Evolutionary conservation across 345 rosid species (phyloP).

Genomic region (Anacardium occidentale): DNA sequence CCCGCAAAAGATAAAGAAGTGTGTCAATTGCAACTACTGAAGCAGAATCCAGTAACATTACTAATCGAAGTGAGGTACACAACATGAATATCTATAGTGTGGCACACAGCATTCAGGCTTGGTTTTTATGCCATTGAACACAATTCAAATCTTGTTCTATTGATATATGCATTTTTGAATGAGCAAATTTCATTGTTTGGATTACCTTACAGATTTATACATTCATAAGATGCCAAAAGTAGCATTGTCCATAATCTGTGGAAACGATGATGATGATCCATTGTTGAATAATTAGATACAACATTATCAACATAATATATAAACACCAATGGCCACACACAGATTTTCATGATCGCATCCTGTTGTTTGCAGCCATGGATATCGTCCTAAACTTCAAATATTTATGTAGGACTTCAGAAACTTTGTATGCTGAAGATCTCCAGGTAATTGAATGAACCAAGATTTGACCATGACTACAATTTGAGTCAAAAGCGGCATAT

Average conservation of each 20-base stretch:
- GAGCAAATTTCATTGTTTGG: no score
- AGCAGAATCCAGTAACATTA: no score
- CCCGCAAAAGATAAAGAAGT: not conserved
- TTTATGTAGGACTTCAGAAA: not conserved
- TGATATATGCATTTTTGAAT: no score
- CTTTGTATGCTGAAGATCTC: not conserved
- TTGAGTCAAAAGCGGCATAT: not conserved
- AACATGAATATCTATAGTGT: no score
- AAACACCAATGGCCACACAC: not conserved
- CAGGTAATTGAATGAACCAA: not conserved
- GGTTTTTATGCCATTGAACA: no score
- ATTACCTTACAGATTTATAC: not conserved
- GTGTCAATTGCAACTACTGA: no score
- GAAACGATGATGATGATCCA: not conserved
- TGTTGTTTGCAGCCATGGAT: not conserved
- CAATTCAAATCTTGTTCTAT: no score
- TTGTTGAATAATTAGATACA: not conserved
- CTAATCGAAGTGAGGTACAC: not conserved
- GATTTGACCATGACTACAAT: not conserved
- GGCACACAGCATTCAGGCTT: not conserved
- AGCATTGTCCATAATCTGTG: not conserved
- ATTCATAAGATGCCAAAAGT: not conserved
- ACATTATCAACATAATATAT: not conserved
- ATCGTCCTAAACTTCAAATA: not conserved
- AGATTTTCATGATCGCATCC: not conserved